Percentiles rank a stretch among this genome's conserved stretches.
Conservation (phyloP, 1,284 basidiomycete species). For the Malassezia nana region DNA sequence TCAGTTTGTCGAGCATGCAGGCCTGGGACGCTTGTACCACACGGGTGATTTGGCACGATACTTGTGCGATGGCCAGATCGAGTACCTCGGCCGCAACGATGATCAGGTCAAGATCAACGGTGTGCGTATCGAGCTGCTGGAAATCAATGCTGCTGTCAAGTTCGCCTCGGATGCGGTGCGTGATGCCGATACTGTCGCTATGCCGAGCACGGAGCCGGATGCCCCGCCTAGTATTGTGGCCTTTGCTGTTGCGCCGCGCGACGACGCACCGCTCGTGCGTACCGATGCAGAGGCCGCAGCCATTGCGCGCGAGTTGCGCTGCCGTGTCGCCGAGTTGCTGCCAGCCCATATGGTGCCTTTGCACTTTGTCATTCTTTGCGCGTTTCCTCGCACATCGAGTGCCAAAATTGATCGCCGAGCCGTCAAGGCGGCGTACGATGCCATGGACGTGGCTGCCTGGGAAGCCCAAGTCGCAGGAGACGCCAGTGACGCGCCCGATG, state of each 20-base stretch:
- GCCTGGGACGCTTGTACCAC: constrained; percentile 39
- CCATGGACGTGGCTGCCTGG: constrained; percentile 40
- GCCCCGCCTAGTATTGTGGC: constrained; percentile 43
- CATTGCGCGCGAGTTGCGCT: constrained; percentile 29
- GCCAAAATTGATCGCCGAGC: constrained; percentile 49
- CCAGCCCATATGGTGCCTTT: constrained; percentile 47
- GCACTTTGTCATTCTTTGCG: constrained; percentile 45
- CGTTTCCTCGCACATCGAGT: constrained; percentile 48
- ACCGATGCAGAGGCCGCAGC: constrained; percentile 26
- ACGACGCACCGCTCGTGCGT: constrained; percentile 20
- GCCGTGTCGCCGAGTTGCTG: constrained; percentile 24
- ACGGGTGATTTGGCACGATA: constrained; percentile 46
- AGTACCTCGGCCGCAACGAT: constrained; percentile 49
- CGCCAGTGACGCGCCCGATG: constrained; percentile 7
- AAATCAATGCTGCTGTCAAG: constrained; percentile 49
- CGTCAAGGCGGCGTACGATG: constrained; percentile 32
- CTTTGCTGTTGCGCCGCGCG: constrained; percentile 37
- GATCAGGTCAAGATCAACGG: constrained; percentile 50
- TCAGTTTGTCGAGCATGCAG: constrained; percentile 39
- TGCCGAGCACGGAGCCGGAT: constrained; percentile 25
- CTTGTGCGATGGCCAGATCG: constrained; percentile 44
- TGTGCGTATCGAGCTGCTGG: constrained; percentile 49
- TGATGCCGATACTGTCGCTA: constrained; percentile 42
- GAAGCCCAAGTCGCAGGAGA: constrained; percentile 24
- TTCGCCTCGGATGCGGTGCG: constrained; percentile 30